A percentile compares a stretch with the other conserved stretches of the same genome.
These are phyloP conservation scores for Haplosporangium sp. DNA, from an alignment of 371 early-diverging fungal species.

Conservation along the genomic window DNA sequence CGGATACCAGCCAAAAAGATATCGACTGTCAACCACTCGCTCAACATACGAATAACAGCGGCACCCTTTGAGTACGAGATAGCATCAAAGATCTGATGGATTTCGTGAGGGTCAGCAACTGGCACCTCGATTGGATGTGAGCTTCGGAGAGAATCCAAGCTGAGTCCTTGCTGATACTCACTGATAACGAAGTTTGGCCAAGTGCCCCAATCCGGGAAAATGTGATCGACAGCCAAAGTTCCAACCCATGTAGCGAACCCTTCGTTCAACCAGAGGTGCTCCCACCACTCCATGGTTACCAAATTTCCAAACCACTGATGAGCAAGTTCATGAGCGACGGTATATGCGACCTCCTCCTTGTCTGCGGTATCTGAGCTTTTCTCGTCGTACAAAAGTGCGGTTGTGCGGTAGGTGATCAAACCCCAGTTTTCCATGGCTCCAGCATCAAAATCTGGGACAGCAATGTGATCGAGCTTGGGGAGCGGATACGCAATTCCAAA, in stretches of 20 bases:
- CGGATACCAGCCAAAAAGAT: slow-evolving; percentile 83
- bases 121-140: slow-evolving; percentile 93
- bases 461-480: slow-evolving; percentile 90
- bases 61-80: slow-evolving; percentile 95
- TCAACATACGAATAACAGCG: slow-evolving; percentile 92
- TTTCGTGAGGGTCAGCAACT: slow-evolving; percentile 82
- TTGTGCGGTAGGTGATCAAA: slow-evolving; percentile 91
- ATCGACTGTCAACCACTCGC: slow-evolving; percentile 80
- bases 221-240: slow-evolving; percentile 80
- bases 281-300: slow-evolving; percentile 90
- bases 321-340: slow-evolving; percentile 94
- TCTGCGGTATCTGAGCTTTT: slow-evolving; percentile 67
- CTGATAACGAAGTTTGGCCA: slow-evolving; percentile 79
- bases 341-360: slow-evolving; percentile 85
- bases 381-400: slow-evolving; percentile 79
- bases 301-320: slow-evolving; percentile 98
- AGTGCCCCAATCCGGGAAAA: slow-evolving; percentile 84
- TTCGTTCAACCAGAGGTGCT: slow-evolving; percentile 96
- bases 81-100: slow-evolving; percentile 86
- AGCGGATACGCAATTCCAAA: slow-evolving; percentile 90
- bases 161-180: slow-evolving; percentile 76
- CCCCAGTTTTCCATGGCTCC: slow-evolving; percentile 98
- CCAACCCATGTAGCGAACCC: slow-evolving; percentile 98
- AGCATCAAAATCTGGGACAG: slow-evolving; percentile 90
- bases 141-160: slow-evolving; percentile 81